Conservation (phyloP, 331 rosid genomes). For the Rhamnella rubrinervis region DNA sequence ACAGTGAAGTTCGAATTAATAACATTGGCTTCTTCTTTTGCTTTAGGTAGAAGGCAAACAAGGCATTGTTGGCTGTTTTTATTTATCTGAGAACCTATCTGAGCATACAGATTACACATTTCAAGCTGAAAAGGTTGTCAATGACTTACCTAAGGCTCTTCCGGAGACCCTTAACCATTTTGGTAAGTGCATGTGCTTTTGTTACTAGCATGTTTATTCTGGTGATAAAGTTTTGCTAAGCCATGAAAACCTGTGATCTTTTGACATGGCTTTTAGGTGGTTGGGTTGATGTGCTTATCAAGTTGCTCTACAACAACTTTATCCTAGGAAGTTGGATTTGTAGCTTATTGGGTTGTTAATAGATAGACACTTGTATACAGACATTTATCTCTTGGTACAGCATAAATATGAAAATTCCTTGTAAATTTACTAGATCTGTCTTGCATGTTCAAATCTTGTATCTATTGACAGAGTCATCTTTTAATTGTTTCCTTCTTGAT, state of each 20-base stretch:
- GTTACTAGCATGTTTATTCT: background rate
- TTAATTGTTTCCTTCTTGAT: constrained; percentile 17
- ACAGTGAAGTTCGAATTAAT: constrained; percentile 8
- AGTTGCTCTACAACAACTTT: constrained; percentile 4
- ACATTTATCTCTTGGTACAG: constrained; percentile 3
- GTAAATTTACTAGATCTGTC: background rate
- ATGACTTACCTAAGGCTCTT: constrained; percentile 62
- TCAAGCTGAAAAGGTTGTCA: constrained; percentile 41
- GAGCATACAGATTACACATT: constrained; percentile 47
- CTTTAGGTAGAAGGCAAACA: constrained; percentile 75
- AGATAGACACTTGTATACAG: too few species aligned
- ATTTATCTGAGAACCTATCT: constrained; percentile 83
- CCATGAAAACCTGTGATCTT: background rate
- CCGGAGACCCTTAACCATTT: constrained; percentile 49
- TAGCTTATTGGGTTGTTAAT: too few species aligned
- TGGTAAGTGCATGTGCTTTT: constrained; percentile 59
- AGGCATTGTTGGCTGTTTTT: constrained; percentile 70
- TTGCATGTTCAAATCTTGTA: constrained; percentile 18
- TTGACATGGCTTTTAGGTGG: background rate
- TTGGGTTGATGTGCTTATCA: constrained; percentile 1
- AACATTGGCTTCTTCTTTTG: constrained; percentile 22
- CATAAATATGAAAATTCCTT: background rate
- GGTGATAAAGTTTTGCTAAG: background rate
- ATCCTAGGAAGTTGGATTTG: background rate
- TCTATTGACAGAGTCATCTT: constrained; percentile 9